A percentile compares a stretch with the other conserved stretches of the same genome.
Evolutionary conservation across 768 basidiomycete species (phyloP).

Genomic region (Kwoniella shandongensis): DNA sequence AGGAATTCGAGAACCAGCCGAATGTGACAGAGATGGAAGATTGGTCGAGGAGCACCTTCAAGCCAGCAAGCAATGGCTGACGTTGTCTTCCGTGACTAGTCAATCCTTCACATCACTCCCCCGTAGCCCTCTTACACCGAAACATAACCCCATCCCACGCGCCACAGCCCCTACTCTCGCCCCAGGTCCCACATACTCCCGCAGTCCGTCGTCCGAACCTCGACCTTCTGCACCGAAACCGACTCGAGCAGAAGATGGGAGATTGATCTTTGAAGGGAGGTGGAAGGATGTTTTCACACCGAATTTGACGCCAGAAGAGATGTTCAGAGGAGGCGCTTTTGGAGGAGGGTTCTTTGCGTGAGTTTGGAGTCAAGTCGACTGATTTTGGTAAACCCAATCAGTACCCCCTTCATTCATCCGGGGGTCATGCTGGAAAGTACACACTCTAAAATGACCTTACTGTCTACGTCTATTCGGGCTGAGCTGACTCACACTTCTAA

Average conservation of each 20-base stretch:
- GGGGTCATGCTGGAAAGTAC: too few relatives aligned
- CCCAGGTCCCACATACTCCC: conserved; percentile 29
- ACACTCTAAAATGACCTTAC: too few relatives aligned
- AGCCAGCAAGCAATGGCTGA: too few relatives aligned
- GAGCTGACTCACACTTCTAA: neutral
- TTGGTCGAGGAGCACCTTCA: neutral
- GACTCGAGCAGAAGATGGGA: conserved; percentile 31
- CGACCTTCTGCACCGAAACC: conserved; percentile 25
- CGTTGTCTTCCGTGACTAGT: too few relatives aligned
- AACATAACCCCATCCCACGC: conserved; percentile 16
- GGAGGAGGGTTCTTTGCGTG: conserved; percentile 49
- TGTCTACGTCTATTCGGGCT: neutral
- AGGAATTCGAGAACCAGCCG: neutral
- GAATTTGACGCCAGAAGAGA: conserved; percentile 51
- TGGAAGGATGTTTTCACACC: conserved; percentile 50
- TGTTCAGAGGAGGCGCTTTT: conserved; percentile 51
- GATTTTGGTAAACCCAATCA: too few relatives aligned
- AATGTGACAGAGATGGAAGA: too few relatives aligned
- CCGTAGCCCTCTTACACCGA: conserved; percentile 1
- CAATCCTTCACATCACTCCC: conserved; percentile 4
- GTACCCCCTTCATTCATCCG: too few relatives aligned
- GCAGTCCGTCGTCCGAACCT: neutral
- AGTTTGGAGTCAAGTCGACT: too few relatives aligned
- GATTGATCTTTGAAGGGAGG: conserved; percentile 45
- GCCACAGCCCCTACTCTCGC: conserved; percentile 18